Base-by-base conservation (phyloP, 306 rosid genomes). In the Medicago lupulina region DNA sequence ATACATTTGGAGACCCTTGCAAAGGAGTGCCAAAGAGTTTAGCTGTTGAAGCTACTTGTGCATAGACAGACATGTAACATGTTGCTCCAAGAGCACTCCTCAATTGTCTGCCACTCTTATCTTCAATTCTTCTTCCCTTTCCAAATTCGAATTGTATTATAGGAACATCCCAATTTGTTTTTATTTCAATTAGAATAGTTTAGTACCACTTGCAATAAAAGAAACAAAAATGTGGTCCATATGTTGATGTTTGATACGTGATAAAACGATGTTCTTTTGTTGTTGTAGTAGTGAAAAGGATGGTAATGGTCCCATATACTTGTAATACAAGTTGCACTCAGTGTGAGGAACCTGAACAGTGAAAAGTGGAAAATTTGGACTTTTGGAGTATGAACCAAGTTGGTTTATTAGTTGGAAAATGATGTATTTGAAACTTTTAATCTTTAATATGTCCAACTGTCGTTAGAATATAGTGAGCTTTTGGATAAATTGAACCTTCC, bases 41-140 rank as follows among this genome's bases (percentile, higher is more conserved):
- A 86, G 99, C 97, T 13, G 97, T 96, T 46, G 99, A 92, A 86
- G 99, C 93, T 70, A 81, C 86, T 28, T 96, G 99, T 82, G 77
- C 87, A 53, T 85, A 82, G 79, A 70, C n/a, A 78, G 57, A 46
- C 46, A 78, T 54, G 31, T 31, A 21, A 69, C 28, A 67, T 69
- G 83, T 43, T 40, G 47, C 60, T 51, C 16, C 53, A 54, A 66
- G 65, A 70, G 31, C 49, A 53, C 67, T 69, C 50, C 28, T 62
- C 64, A 13, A 39, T 34, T 59, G 23, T 78, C 74, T 47, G 14
- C 19, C 57, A 41, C 46, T 51, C 10, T 40, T 75, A 19, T 74
- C 19, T 85, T 58, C 80, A 85, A 75, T 73, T 19, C 53, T 82
- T 71, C 46, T 5, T 62, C 21, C 49, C 47, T 72, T 18, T 75